phyloP scores from a whole-genome alignment of 768 basidiomycete genomes.

The Infundibulicybe gibba region DNA sequence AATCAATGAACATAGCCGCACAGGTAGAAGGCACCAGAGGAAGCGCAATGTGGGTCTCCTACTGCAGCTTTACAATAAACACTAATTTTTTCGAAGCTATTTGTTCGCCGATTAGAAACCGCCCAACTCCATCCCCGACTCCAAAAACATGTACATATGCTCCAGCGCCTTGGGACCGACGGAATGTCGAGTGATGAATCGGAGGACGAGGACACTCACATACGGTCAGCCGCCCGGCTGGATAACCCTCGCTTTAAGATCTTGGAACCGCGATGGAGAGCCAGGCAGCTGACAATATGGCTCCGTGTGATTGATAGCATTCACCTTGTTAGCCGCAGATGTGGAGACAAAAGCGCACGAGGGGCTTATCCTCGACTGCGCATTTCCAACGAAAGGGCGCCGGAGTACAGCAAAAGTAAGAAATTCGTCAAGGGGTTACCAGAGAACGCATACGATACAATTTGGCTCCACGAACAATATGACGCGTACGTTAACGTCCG shows the following conservation, averaged over 20 bases:
- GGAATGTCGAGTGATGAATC: conserved; percentile 23
- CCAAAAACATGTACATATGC: conserved; percentile 9
- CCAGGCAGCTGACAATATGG: conserved; percentile 9
- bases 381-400: background rate
- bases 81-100: background rate
- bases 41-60: no score
- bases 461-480: conserved; percentile 6
- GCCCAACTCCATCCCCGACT: conserved; percentile 5
- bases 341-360: background rate
- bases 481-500: background rate
- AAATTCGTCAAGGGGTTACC: conserved; percentile 13
- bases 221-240: no score
- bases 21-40: background rate
- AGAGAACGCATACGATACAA: conserved; percentile 8
- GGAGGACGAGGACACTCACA: conserved; percentile 4
- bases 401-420: conserved; percentile 1
- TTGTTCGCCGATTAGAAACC: conserved; percentile 3
- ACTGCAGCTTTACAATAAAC: no score
- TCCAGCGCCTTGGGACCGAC: conserved; percentile 14
- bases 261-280: conserved; percentile 11
- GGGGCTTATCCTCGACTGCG: conserved; percentile 9
- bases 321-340: conserved; percentile 4
- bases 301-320: conserved; percentile 12
- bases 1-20: background rate
- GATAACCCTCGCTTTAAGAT: conserved; percentile 4